A percentile compares a stretch with the other conserved stretches of the same genome.
Evolutionary conservation across 2,329 filamentous ascomycete genomes (phyloP).

Genomic region (Talaromyces piceae): DNA sequence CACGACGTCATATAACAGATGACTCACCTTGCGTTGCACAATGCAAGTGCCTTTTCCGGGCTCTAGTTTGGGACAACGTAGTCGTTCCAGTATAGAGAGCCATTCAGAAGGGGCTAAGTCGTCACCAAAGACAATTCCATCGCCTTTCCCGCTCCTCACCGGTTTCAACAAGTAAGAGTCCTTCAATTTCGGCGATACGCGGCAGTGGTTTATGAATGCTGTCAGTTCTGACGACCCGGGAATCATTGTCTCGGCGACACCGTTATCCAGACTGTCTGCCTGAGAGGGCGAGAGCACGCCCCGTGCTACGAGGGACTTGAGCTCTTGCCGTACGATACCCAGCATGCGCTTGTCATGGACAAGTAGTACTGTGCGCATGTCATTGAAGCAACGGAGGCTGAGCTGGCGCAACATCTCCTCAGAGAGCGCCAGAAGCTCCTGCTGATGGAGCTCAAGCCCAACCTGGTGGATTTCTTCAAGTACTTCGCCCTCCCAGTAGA

Average conservation of each 20-base stretch:
- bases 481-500: not conserved
- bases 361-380: not conserved
- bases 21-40: not conserved
- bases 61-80: not conserved
- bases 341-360: not conserved
- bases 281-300: not conserved
- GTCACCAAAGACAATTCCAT: constrained; percentile 3
- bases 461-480: not conserved
- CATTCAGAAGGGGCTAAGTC: not conserved
- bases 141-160: not conserved
- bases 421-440: not conserved
- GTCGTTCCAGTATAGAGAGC: not conserved
- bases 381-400: not conserved
- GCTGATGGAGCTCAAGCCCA: not conserved
- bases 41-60: not conserved
- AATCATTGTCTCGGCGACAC: not conserved
- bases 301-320: not conserved
- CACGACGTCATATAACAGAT: not conserved
- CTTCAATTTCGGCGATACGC: too few relatives aligned
- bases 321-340: not conserved
- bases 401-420: not conserved
- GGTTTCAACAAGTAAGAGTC: constrained; percentile 1
- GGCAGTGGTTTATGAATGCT: not conserved
- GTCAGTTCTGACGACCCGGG: not conserved
- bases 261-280: not conserved